Base-by-base conservation (phyloP, 2,329 filamentous ascomycete genomes). In the Stachybotrys elegans region DNA sequence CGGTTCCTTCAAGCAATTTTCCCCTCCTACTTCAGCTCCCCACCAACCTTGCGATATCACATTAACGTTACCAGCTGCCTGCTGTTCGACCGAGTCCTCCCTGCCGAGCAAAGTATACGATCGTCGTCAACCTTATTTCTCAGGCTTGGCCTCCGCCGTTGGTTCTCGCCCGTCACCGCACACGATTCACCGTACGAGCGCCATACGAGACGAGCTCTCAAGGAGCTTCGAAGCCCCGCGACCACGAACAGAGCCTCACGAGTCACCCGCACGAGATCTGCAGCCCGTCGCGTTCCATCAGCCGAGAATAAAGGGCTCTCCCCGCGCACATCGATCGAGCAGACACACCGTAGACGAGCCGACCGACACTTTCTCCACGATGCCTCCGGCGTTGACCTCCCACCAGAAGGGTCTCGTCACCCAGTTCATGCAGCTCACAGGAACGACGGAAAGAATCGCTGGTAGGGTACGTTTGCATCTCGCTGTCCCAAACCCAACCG, bases 341-440 rank as follows among this genome's bases (percentile, higher is more conserved):
- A 20, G 29, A n/a, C 17, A 36, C 34, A 20, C 34, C 5, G 17
- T 29, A 9, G 25, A 29, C 25, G 9, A n/a, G n/a, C 25, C n/a
- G 25, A 29, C 25, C 25, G 25, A 29, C 25, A 9, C 35, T 35
- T 22, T 39, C 29, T 29, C 41, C 48, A 57, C 42, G 42, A 68
- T 70, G 68, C 59, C 67, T 46, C 62, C 64, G 23, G 56, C 59
- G 36, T 61, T 64, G 29, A 48, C 57, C 27, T 51, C 66, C 39
- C 62, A 66, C 48, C 66, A 73, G 52, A 71, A 67, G 60, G 55
- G 60, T 32, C 46, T 69, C 51, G 57, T 67, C 47, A 50, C 56
- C 40, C 62, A 73, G 55, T 75, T 76, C 50, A 55, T 68, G 40
- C 50, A 58, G 40, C 53, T 69, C 38, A 75, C 73, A 11, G 70